A percentile compares a stretch with the other conserved stretches of the same genome.
phyloP scores from a whole-genome alignment of 768 basidiomycete species.

The Daedalea quercina region DNA sequence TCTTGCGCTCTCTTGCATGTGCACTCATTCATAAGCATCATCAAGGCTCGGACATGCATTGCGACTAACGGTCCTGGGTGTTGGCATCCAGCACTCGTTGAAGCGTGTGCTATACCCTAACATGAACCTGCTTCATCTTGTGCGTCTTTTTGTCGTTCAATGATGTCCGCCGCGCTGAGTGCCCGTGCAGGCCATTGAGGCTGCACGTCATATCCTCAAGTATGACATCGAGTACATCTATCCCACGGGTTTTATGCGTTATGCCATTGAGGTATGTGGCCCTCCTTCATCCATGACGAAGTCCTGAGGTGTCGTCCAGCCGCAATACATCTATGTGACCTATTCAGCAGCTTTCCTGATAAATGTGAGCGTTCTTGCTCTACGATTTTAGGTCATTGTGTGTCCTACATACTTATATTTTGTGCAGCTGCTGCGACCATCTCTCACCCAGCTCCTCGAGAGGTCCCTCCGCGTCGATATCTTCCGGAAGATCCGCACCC shows the following conservation, averaged over 20 bases:
- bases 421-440: not conserved
- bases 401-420: too few species aligned
- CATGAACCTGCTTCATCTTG: not conserved
- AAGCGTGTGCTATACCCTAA: not conserved
- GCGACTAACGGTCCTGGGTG: not conserved
- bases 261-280: not conserved
- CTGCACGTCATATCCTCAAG: not conserved
- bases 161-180: not conserved
- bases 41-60: not conserved
- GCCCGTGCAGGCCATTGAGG: not conserved
- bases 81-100: not conserved
- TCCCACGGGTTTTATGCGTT: not conserved
- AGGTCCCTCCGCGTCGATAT: not conserved
- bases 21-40: not conserved
- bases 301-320: not conserved
- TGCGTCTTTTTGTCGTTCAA: not conserved
- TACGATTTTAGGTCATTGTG: too few species aligned
- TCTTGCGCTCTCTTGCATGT: not conserved
- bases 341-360: not conserved
- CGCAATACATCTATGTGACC: not conserved
- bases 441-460: not conserved
- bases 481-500: not conserved
- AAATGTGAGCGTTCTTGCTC: not conserved
- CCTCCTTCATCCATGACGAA: not conserved
- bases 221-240: not conserved